Base-by-base conservation (phyloP, 805 yeast genomes). In the Yamadazyma philogaea region DNA sequence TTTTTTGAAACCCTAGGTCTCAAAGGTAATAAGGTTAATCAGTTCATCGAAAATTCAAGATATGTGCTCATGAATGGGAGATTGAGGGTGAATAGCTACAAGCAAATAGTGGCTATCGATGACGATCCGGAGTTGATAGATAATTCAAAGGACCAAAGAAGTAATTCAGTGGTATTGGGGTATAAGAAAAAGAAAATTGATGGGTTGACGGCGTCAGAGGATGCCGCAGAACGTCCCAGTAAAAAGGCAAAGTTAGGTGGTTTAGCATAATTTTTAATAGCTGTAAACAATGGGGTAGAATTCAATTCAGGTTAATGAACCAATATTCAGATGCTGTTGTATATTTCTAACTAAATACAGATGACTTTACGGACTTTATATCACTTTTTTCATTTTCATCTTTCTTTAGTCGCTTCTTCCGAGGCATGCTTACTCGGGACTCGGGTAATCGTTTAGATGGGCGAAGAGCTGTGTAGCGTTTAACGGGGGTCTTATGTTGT, bases 31-130 rank as follows among this genome's bases (percentile, higher is more conserved):
- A 70, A 83, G 36, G 80, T 89, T 16, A 71, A 77, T 22, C 74
- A 74, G 26, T 77, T 84, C 18, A 66, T 84, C 46, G 74, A 78
- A 12, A 77, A 73, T 30, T 80, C 96, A 0, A 75, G 79, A 20
- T 71, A 75, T 17, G 93, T 77, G 0, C 69, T 89, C 35, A 65
- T 84, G 26, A 84, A 77, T 50, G 96, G 96, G 1, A 68, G 88
- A 50, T 66, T 90, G 52, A 74, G 96, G 47, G 66, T 74, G 21
- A 78, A 79, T 53, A 79, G 90, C 46, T 83, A 84, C 55, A 90
- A 89, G 55, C 96, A 90, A 59, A 81, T 86, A 0, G 66, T 84
- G 3, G 70, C 66, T 40, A 59, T 78, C 2, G 89, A 82, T 42
- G 54, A 46, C 28, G 47, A 49, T 30, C 15, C 27, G 8, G 37